These are phyloP conservation scores for Hypsizygus ulmarius DNA, from an alignment of 1,284 basidiomycete genomes.

Conservation along the genomic window DNA sequence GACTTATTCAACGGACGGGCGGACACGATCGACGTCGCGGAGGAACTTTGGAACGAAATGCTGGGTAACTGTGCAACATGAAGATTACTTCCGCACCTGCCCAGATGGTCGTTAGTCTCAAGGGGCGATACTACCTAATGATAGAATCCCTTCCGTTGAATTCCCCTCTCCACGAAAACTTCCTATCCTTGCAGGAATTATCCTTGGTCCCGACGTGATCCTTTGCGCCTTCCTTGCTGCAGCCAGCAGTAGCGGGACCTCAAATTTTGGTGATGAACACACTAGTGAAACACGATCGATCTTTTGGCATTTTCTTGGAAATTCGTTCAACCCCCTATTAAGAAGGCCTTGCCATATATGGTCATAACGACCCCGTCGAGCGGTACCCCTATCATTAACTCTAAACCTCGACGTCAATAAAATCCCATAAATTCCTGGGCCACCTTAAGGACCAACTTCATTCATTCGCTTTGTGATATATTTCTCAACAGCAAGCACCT, in stretches of 20 bases:
- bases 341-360: constrained; percentile 22
- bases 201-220: not conserved
- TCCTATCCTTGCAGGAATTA: no score
- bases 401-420: constrained; percentile 22
- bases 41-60: constrained; percentile 29
- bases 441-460: not conserved
- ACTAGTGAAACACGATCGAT: constrained; percentile 35
- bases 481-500: not conserved
- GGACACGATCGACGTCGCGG: constrained; percentile 33
- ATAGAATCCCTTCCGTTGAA: not conserved
- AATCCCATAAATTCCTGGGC: no score
- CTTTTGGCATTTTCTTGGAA: constrained; percentile 21
- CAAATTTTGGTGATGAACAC: constrained; percentile 16
- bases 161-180: not conserved
- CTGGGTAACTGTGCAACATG: constrained; percentile 25
- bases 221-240: not conserved
- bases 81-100: constrained; percentile 34
- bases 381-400: constrained; percentile 29
- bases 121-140: constrained; percentile 8
- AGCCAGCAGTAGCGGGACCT: constrained; percentile 7
- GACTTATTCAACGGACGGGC: constrained; percentile 25
- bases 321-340: constrained; percentile 18
- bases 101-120: constrained; percentile 15
- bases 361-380: constrained; percentile 20
- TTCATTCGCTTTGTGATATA: not conserved